Evolutionary conservation across 441 rosid species (phyloP), one percentile per base, ranked within the genome.

Genomic region (Erodium moschatum): DNA sequence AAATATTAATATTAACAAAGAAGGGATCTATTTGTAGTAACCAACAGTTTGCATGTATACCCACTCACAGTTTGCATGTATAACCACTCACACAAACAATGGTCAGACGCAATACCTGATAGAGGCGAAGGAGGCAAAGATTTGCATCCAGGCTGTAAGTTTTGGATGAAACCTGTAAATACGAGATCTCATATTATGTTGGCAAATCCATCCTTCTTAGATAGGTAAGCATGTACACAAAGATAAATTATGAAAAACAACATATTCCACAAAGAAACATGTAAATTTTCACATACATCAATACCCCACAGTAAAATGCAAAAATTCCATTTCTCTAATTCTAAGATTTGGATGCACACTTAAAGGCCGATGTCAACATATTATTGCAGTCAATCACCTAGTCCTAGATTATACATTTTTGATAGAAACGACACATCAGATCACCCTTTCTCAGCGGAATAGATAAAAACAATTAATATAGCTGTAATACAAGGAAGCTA

Each of bases 51-150:
- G 27, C 27, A 24, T 24, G 27, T 24, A 24, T 24, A 24, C 27
- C 0, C 27, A 54, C 62, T 9, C 16, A 18, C 10, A 54, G 62
- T 16, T 40, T 40, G 60, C 68, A 38, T 38, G 40, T 19, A 38
- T 8, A 2, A 19, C 4, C 12, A 66, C 29, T 66, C 20, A 74
- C 35, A 16, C 12, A 2, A 1, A 68, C 38, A 50, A n/a, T 16
- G 19, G 13, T 29, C 64, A 67, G 29, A 71, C 19, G 19, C 13
- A 64, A 70, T 21, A 94, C 97, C 97, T 94, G 99, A 72, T 94
- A 94, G 33, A 88, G 93, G 65, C 97, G 99, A 69, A 94, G 97
- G 75, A 94, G 90, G 86, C 99, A 89, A 65, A 91, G 89, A 77
- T 91, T 91, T 2, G 97, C 94, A 71, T 94, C 96, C 66, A 94